A percentile compares a stretch with the other conserved stretches of the same genome.
Evolutionary conservation across 495 filamentous ascomycete species (phyloP).

Genomic region (Neurospora terricola): DNA sequence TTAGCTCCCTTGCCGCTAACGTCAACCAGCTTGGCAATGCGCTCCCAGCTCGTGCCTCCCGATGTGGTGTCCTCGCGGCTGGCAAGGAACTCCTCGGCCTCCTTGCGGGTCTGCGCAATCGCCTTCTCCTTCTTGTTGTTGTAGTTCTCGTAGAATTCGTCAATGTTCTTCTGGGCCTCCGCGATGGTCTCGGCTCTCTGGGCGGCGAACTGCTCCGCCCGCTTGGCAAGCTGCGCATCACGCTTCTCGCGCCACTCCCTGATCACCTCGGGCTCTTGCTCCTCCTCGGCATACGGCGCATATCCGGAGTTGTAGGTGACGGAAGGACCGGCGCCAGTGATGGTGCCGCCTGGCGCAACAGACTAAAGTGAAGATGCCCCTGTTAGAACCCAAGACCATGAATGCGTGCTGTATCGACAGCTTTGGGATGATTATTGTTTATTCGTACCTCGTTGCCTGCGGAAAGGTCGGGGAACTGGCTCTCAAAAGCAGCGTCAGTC

Average conservation of each 20-base stretch:
- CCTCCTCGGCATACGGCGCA: slow-evolving; percentile 41
- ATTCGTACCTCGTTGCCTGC: slow-evolving; percentile 65
- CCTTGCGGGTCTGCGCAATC: slow-evolving; percentile 70
- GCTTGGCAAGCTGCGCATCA: slow-evolving; percentile 62
- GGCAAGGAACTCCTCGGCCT: slow-evolving; percentile 89
- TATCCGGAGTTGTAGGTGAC: slow-evolving; percentile 64
- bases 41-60: slow-evolving; percentile 95
- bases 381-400: slow-evolving; percentile 12
- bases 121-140: slow-evolving; percentile 92
- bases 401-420: not conserved
- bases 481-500: slow-evolving; percentile 62
- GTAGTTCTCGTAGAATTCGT: slow-evolving; percentile 99
- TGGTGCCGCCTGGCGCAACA: slow-evolving; percentile 78
- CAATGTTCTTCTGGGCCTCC: slow-evolving; percentile 80
- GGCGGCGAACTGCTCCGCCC: slow-evolving; percentile 62
- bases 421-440: not conserved
- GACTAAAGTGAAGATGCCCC: slow-evolving; percentile 37
- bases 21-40: slow-evolving; percentile 93
- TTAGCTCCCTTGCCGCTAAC: slow-evolving; percentile 84
- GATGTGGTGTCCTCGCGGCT: slow-evolving; percentile 83
- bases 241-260: slow-evolving; percentile 88
- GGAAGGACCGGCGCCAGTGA: slow-evolving; percentile 57
- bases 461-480: slow-evolving; percentile 76
- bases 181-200: slow-evolving; percentile 74
- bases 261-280: slow-evolving; percentile 82